phyloP scores from a whole-genome alignment of 768 basidiomycete species.

The Amanita molliuscula region DNA sequence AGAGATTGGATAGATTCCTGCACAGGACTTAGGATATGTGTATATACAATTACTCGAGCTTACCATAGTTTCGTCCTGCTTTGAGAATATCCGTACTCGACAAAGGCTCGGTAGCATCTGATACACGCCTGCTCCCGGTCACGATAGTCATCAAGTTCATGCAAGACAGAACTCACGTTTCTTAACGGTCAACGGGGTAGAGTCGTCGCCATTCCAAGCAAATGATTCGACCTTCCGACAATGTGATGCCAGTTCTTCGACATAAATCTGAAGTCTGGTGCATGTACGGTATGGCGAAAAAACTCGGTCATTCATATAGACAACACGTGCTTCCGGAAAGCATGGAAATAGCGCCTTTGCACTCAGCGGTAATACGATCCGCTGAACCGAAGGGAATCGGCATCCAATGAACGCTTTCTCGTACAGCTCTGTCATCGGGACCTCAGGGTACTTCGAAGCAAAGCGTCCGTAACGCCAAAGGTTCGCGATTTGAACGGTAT shows the following conservation, averaged over 20 bases:
- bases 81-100: not conserved
- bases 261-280: not conserved
- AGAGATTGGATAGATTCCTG: not conserved
- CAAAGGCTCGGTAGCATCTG: not conserved
- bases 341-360: not conserved
- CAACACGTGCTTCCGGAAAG: not conserved
- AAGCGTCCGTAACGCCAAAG: not conserved
- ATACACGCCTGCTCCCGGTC: no score
- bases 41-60: not conserved
- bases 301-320: not conserved
- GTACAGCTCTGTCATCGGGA: not conserved
- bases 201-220: not conserved
- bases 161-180: not conserved
- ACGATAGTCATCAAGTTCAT: no score
- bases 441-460: not conserved
- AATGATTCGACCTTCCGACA: not conserved
- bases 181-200: not conserved
- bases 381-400: not conserved
- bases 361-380: not conserved
- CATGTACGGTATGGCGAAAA: not conserved
- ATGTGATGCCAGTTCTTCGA: not conserved
- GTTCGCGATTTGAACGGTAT: constrained; percentile 11
- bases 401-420: not conserved
- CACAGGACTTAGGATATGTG: not conserved
- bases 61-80: no score